Percentiles rank a stretch among this genome's conserved stretches.
phyloP scores from a whole-genome alignment of 1,284 basidiomycete genomes.

The Heterobasidion parviporum region DNA sequence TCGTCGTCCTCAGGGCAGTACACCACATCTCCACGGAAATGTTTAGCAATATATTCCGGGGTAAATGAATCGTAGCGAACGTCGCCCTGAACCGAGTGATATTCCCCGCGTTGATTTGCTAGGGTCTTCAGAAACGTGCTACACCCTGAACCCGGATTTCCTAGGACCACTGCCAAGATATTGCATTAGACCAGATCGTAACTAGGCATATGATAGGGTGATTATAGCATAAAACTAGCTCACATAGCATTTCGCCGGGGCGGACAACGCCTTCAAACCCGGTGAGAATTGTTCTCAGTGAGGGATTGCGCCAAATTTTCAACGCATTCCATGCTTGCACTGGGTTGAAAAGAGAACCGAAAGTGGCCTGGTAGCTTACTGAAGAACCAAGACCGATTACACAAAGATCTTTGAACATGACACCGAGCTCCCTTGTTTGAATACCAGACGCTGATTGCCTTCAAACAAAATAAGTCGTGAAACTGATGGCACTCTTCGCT shows the following conservation, averaged over 20 bases:
- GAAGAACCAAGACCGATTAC: constrained; percentile 25
- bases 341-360: constrained; percentile 32
- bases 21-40: constrained; percentile 59
- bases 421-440: constrained; percentile 25
- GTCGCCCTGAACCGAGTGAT: constrained; percentile 49
- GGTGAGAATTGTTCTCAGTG: constrained; percentile 33
- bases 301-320: constrained; percentile 26
- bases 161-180: constrained; percentile 40
- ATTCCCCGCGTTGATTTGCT: constrained; percentile 60
- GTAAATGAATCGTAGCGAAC: constrained; percentile 63
- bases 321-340: constrained; percentile 17
- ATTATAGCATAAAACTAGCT: constrained; percentile 11
- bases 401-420: constrained; percentile 25
- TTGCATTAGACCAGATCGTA: not conserved
- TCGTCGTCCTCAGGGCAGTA: constrained; percentile 69
- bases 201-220: not conserved
- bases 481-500: not conserved
- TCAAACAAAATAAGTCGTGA: not conserved
- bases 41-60: constrained; percentile 39
- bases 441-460: constrained; percentile 16
- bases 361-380: constrained; percentile 8
- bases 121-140: constrained; percentile 67
- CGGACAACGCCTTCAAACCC: constrained; percentile 43
- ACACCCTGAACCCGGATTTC: constrained; percentile 66
- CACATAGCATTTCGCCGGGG: constrained; percentile 57